These are phyloP conservation scores for Podospora bellae-mahoneyi DNA, from an alignment of 495 filamentous ascomycete genomes.

Conservation along the genomic window DNA sequence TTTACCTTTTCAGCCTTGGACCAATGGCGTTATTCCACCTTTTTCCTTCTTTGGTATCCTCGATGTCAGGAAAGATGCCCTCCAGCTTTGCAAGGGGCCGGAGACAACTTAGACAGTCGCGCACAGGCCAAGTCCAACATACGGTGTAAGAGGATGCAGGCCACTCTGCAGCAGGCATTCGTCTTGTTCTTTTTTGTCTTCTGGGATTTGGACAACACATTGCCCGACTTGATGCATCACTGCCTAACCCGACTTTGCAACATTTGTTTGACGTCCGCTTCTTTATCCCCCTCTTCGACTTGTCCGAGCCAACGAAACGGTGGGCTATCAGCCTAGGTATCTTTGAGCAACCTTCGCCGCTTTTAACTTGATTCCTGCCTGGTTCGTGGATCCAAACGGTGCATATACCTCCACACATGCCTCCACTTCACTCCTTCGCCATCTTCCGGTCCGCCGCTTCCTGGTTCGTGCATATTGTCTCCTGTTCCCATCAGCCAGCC, in stretches of 20 bases:
- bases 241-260: conserved; percentile 48
- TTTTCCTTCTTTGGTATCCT: conserved; percentile 2
- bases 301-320: conserved; percentile 33
- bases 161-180: neutral
- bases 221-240: conserved; percentile 50
- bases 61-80: neutral
- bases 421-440: neutral
- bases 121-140: conserved; percentile 17
- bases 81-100: neutral
- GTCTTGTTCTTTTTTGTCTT: conserved; percentile 13
- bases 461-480: conserved; percentile 11
- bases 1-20: neutral
- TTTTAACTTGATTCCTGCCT: conserved; percentile 36
- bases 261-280: conserved; percentile 34
- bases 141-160: conserved; percentile 15
- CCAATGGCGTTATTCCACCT: conserved; percentile 12
- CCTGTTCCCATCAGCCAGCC: neutral
- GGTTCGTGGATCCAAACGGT: neutral
- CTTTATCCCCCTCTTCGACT: conserved; percentile 13
- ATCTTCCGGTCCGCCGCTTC: conserved; percentile 18
- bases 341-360: conserved; percentile 27
- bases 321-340: conserved; percentile 5
- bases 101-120: neutral
- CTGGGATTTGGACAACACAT: conserved; percentile 38
- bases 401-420: neutral